Conservation (phyloP, 768 basidiomycete species). For the Udeniomyces megalosporus region DNA sequence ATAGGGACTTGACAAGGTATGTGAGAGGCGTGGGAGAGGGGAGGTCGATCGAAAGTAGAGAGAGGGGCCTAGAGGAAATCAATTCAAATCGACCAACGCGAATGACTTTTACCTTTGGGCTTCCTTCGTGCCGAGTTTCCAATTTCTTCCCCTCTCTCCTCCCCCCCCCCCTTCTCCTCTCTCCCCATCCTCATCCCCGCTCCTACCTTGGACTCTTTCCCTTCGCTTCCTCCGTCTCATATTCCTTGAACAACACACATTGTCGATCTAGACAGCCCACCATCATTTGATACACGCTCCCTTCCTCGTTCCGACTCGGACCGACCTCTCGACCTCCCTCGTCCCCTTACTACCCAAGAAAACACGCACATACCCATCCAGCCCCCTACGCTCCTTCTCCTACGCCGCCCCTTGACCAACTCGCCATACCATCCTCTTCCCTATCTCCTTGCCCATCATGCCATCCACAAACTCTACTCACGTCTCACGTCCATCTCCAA, state of each 20-base stretch:
- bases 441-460: neutral
- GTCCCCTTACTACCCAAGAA: neutral
- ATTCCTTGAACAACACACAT: too few relatives aligned
- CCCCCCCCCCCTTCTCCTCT: conserved; percentile 8
- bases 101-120: too few relatives aligned
- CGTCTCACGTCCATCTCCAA: neutral
- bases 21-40: too few relatives aligned
- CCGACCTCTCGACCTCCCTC: neutral
- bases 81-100: too few relatives aligned
- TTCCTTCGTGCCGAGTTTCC: neutral
- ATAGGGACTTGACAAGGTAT: too few relatives aligned
- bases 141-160: neutral
- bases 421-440: neutral
- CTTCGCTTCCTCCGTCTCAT: conserved; percentile 8
- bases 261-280: conserved; percentile 11
- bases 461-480: neutral
- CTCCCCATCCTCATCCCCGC: conserved; percentile 15
- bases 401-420: neutral
- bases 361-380: too few relatives aligned
- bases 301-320: neutral
- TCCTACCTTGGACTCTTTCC: conserved; percentile 17
- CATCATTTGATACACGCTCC: conserved; percentile 17
- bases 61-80: too few relatives aligned
- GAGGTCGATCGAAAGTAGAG: too few relatives aligned
- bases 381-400: neutral